Evolutionary conservation across 2,329 filamentous ascomycete species (phyloP).

Genomic region (Aschersonia sp.): DNA sequence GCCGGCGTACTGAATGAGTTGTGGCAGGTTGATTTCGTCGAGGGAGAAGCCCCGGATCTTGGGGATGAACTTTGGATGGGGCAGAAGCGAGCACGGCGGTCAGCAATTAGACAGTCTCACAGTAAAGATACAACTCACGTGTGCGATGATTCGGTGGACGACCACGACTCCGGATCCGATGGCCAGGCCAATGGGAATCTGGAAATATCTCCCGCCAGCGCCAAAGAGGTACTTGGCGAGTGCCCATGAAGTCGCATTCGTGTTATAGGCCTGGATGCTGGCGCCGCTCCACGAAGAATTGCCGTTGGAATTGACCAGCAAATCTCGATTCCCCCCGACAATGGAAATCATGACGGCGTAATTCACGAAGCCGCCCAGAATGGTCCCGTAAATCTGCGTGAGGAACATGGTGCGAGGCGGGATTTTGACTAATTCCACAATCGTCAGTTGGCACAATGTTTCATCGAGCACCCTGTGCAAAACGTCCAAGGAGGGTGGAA

Average conservation of each 20-base stretch:
- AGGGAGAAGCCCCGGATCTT: neutral
- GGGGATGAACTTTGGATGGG: conserved; percentile 1
- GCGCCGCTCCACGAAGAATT: conserved; percentile 32
- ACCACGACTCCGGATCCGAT: conserved; percentile 22
- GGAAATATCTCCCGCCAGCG: conserved; percentile 18
- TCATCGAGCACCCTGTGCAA: too few relatives aligned
- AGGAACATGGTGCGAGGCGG: conserved; percentile 22
- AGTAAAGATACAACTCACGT: neutral
- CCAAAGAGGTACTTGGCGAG: conserved; percentile 28
- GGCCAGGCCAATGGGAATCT: conserved; percentile 23
- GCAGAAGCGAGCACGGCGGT: neutral
- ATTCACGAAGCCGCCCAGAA: conserved; percentile 27
- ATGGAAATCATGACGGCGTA: conserved; percentile 31
- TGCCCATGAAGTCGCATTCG: conserved; percentile 13
- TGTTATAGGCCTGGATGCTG: conserved; percentile 30
- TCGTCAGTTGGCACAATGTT: neutral
- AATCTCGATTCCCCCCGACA: conserved; percentile 23
- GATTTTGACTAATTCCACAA: conserved; percentile 11
- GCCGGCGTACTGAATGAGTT: conserved; percentile 3
- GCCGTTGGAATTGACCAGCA: conserved; percentile 24
- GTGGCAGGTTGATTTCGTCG: conserved; percentile 1
- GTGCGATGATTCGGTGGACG: neutral
- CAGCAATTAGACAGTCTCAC: neutral
- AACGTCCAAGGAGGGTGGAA: too few relatives aligned
- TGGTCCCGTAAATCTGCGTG: conserved; percentile 24